A percentile compares a stretch with the other conserved stretches of the same genome.
phyloP scores from a whole-genome alignment of 2,329 filamentous ascomycete genomes.

The Rutstroemia sp. region DNA sequence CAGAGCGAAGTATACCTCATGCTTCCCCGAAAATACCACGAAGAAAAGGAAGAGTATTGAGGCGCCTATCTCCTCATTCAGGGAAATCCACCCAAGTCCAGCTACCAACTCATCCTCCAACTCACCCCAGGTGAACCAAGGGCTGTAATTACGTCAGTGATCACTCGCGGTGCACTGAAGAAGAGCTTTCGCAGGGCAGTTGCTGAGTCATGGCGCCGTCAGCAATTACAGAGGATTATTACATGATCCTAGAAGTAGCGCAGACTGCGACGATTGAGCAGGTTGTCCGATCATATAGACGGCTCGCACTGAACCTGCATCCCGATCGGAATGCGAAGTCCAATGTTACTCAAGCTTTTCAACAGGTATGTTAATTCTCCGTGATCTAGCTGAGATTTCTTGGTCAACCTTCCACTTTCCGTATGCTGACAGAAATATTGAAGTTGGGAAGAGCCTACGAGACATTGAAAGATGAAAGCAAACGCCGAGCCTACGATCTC shows the following conservation, averaged over 20 bases:
- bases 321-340: constrained; percentile 28
- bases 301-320: constrained; percentile 32
- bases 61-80: too few species aligned
- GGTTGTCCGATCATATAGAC: constrained; percentile 29
- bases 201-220: constrained; percentile 23
- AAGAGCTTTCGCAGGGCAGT: too few species aligned
- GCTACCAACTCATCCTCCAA: too few species aligned
- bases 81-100: too few species aligned
- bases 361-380: constrained; percentile 25
- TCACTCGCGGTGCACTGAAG: too few species aligned
- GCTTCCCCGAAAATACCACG: too few species aligned
- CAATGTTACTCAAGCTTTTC: constrained; percentile 31
- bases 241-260: constrained; percentile 27
- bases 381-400: too few species aligned
- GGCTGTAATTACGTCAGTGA: too few species aligned
- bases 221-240: constrained; percentile 29
- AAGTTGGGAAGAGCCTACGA: constrained; percentile 32
- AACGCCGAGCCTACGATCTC: constrained; percentile 29
- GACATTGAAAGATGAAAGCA: constrained; percentile 29
- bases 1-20: too few species aligned
- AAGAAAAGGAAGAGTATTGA: too few species aligned
- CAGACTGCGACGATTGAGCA: constrained; percentile 23
- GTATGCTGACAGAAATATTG: not conserved
- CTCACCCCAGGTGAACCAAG: too few species aligned
- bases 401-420: not conserved